These are phyloP conservation scores for Kluyveromyces sp. DNA, from an alignment of 1,139 yeast genomes.

Conservation along the genomic window DNA sequence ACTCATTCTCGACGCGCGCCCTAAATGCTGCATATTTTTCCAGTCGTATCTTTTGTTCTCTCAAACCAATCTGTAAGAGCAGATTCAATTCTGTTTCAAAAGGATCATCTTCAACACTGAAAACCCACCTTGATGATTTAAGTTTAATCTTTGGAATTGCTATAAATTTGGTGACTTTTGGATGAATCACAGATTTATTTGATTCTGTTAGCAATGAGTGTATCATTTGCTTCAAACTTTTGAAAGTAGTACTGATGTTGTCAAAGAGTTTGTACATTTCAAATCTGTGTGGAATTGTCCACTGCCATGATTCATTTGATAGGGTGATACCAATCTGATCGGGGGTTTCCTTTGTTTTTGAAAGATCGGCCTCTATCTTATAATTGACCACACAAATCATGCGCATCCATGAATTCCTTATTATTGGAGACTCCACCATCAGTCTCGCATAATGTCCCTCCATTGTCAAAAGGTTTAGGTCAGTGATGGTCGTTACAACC, in stretches of 20 bases:
- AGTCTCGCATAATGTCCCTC: conserved; percentile 39
- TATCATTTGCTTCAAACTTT: conserved; percentile 49
- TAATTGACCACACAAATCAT: conserved; percentile 40
- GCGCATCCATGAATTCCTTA: conserved; percentile 45
- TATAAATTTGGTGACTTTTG: conserved; percentile 34
- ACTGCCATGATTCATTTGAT: conserved; percentile 33
- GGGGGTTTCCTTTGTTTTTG: conserved; percentile 26
- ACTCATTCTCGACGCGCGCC: conserved; percentile 20
- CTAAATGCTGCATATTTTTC: conserved; percentile 56
- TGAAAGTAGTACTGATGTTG: conserved; percentile 47
- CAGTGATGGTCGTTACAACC: conserved; percentile 19
- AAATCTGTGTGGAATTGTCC: conserved; percentile 42
- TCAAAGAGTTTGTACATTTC: conserved; percentile 57
- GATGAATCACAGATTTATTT: conserved; percentile 34
- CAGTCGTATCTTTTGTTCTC: conserved; percentile 61
- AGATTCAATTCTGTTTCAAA: conserved; percentile 73
- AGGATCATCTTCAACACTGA: conserved; percentile 74
- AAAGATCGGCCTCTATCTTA: conserved; percentile 19
- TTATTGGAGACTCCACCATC: conserved; percentile 49
- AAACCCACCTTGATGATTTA: conserved; percentile 40
- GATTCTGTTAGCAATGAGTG: conserved; percentile 40
- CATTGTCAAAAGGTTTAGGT: conserved; percentile 16
- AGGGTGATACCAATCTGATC: conserved; percentile 39
- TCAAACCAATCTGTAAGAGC: conserved; percentile 68
- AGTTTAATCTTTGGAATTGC: conserved; percentile 46